These are phyloP conservation scores for Candida tammaniensis DNA, from an alignment of 805 yeast species.

Conservation along the genomic window DNA sequence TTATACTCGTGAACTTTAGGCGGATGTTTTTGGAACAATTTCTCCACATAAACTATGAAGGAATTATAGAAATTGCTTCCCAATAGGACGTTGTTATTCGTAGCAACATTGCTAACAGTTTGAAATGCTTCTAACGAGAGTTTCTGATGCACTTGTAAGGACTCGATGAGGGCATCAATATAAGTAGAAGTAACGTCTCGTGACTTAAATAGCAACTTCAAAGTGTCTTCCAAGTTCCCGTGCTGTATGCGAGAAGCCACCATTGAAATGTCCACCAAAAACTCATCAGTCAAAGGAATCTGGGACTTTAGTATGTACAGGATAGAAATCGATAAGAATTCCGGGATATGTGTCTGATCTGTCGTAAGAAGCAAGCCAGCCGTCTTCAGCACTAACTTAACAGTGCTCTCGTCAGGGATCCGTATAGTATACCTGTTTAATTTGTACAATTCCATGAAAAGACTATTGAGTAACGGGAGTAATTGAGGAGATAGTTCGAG, in stretches of 20 bases:
- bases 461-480: conserved; percentile 6
- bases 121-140: neutral
- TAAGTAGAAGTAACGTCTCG: conserved; percentile 8
- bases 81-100: conserved; percentile 13
- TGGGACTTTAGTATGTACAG: conserved; percentile 16
- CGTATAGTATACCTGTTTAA: conserved; percentile 12
- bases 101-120: too few relatives aligned
- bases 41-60: conserved; percentile 26
- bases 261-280: conserved; percentile 25
- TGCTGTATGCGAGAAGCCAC: conserved; percentile 21
- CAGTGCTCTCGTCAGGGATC: too few relatives aligned
- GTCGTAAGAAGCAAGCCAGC: conserved; percentile 2
- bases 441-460: conserved; percentile 14
- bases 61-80: conserved; percentile 19
- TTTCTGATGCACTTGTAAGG: conserved; percentile 2
- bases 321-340: conserved; percentile 25
- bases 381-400: conserved; percentile 5
- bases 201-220: conserved; percentile 8
- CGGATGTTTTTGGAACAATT: conserved; percentile 21
- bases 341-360: conserved; percentile 20
- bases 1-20: conserved; percentile 37
- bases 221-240: conserved; percentile 3
- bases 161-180: conserved; percentile 7
- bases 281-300: conserved; percentile 14
- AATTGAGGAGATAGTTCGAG: conserved; percentile 3